phyloP scores from a whole-genome alignment of 2,329 filamentous ascomycete species.

The Pseudopyrenochaeta lycopersici region DNA sequence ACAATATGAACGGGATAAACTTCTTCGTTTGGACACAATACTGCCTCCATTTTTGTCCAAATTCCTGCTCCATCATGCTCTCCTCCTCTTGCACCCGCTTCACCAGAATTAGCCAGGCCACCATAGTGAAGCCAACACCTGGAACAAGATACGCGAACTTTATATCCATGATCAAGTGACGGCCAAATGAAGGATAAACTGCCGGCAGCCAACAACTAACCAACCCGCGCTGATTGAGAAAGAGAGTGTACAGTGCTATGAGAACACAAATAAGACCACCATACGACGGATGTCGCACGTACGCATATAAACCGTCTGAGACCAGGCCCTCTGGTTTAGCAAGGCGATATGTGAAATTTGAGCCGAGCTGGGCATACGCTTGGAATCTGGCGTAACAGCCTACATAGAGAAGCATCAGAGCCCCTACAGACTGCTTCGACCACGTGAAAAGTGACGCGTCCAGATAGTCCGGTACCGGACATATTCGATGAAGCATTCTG shows the following conservation, averaged over 20 bases:
- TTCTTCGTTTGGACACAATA: slow-evolving; percentile 60
- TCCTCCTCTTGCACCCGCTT: slow-evolving; percentile 45
- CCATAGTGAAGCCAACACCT: slow-evolving; percentile 1
- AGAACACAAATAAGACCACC: slow-evolving; percentile 53
- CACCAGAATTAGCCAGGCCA: slow-evolving; percentile 11
- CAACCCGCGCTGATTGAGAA: slow-evolving; percentile 14
- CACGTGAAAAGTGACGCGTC: slow-evolving; percentile 12
- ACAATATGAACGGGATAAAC: slow-evolving; percentile 54
- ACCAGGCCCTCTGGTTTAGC: slow-evolving; percentile 56
- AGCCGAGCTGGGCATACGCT: slow-evolving; percentile 58
- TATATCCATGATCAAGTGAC: slow-evolving; percentile 57
- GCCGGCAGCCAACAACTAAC: slow-evolving; percentile 35
- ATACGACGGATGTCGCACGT: slow-evolving; percentile 64
- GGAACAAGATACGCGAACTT: slow-evolving; percentile 5
- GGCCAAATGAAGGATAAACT: background rate
- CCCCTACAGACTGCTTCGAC: background rate
- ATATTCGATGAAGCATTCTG: background rate
- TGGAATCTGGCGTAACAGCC: slow-evolving; percentile 40
- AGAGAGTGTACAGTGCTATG: slow-evolving; percentile 15
- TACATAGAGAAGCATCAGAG: slow-evolving; percentile 6
- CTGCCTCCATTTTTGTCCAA: slow-evolving; percentile 59
- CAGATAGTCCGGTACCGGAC: slow-evolving; percentile 11
- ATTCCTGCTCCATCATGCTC: slow-evolving; percentile 57
- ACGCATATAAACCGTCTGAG: slow-evolving; percentile 59
- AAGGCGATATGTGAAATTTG: slow-evolving; percentile 64